phyloP scores from a whole-genome alignment of 768 basidiomycete species.

The Macrolepiota albuminosa region DNA sequence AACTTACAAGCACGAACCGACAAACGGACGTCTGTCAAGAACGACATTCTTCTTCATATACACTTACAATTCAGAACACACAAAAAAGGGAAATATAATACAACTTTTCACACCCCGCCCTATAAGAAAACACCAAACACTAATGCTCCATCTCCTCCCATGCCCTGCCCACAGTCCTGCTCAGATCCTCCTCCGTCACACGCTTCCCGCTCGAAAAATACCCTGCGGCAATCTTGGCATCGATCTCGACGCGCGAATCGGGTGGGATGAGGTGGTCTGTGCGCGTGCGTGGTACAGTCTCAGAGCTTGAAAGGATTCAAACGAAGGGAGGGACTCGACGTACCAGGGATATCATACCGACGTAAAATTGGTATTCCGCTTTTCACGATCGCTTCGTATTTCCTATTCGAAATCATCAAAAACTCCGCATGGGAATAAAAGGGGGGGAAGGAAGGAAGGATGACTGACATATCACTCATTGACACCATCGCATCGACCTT shows the following conservation, averaged over 20 bases:
- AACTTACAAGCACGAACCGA: too few relatives aligned
- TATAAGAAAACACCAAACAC: too few relatives aligned
- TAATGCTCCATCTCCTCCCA: slow-evolving; percentile 91
- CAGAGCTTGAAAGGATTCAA: neutral
- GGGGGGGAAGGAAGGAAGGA: too few relatives aligned
- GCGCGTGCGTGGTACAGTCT: neutral
- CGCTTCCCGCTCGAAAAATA: slow-evolving; percentile 84
- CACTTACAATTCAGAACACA: too few relatives aligned
- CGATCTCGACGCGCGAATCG: slow-evolving; percentile 90
- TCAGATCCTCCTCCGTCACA: slow-evolving; percentile 71
- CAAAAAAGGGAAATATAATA: too few relatives aligned
- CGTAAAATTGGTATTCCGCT: slow-evolving; percentile 79
- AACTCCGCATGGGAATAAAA: neutral
- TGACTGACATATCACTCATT: slow-evolving; percentile 74
- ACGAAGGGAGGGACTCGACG: neutral
- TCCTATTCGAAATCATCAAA: slow-evolving; percentile 37
- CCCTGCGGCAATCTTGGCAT: slow-evolving; percentile 93
- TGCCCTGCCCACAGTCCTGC: slow-evolving; percentile 81
- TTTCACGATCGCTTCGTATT: slow-evolving; percentile 91
- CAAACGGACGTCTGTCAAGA: too few relatives aligned
- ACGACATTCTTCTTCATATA: too few relatives aligned
- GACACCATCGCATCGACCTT: slow-evolving; percentile 89
- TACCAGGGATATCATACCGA: slow-evolving; percentile 81
- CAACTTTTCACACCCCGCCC: too few relatives aligned
- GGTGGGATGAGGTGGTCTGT: slow-evolving; percentile 77